Evolutionary conservation across 2,329 filamentous ascomycete genomes (phyloP), one percentile per base, ranked within the genome.

Genomic region (Scytalidium lignicola): DNA sequence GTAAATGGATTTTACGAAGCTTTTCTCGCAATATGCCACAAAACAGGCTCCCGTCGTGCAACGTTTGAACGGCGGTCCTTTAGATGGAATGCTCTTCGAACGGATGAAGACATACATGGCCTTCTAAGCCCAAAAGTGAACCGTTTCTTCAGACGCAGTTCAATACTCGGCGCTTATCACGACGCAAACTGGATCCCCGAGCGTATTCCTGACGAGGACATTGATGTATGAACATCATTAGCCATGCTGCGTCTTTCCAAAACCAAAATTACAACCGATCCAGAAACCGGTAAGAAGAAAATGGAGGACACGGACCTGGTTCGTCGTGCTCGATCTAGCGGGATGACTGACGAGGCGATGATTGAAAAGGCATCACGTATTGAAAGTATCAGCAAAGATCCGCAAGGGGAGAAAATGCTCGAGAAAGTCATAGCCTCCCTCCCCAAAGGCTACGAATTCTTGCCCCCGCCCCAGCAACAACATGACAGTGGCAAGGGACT

Each of bases 101-200:
- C 20, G 46, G 42, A 29, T 41, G 22, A 13, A 10, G 50, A 52
- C 32, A 21, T 61, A 17, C 55, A 63, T 47, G 50, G 43, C 15
- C 3, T 62, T 3, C 32, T 62, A n/a, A 46, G 54, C 19, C 20
- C 51, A 12, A 42, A 49, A 1, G 3, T n/a, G 2, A 67, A 65
- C 29, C 26, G n/a, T 2, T 59, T 62, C 26, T 72, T 69, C 58
- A 65, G 58, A 21, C 54, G 50, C 1, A 69, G 67, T 46, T 66
- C 70, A 0, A 50, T 57, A n/a, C 47, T 71, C 4, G 22, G 60
- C 5, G 21, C 62, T 0, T 69, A 61, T 41, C 58, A 58, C 3
- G 55, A 60, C 7, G 65, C 65, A 6, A 55, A 61, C 6, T 74
- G 68, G 69, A 55, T 67, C 22, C 32, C 59, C 7, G 62, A 69